Conservation (phyloP, 139 green algal genomes). For the Auxenochlorella pyrenoidosa region DNA sequence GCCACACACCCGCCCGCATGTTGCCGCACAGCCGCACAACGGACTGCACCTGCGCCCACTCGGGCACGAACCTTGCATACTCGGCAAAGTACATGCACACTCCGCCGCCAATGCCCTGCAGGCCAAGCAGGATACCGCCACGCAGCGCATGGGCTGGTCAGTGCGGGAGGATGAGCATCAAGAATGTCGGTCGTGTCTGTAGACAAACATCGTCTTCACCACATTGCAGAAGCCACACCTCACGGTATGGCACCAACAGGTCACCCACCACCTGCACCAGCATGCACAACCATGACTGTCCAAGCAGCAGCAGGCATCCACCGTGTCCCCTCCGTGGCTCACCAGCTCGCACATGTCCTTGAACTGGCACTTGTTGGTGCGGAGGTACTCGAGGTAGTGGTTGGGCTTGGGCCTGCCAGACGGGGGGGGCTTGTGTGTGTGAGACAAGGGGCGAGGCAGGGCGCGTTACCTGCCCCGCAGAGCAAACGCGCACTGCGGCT, state of each 20-base stretch:
- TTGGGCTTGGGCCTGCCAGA: slow-evolving; percentile 25
- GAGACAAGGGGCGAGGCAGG: not conserved
- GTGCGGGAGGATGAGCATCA: not conserved
- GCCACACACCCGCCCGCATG: slow-evolving; percentile 4
- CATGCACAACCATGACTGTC: not conserved
- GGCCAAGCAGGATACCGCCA: not conserved
- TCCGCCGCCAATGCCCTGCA: not conserved
- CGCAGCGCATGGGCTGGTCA: not conserved
- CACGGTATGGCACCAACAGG: no score
- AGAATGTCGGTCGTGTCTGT: no score
- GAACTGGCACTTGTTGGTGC: not conserved
- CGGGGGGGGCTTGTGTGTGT: not conserved
- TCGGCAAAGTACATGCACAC: not conserved
- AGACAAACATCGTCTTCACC: no score
- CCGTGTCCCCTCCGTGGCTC: not conserved
- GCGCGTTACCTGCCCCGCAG: no score
- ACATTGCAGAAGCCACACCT: no score
- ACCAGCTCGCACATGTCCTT: slow-evolving; percentile 12
- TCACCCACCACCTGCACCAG: no score
- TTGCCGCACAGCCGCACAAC: not conserved
- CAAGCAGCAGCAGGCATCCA: not conserved
- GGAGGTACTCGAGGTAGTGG: slow-evolving; percentile 15
- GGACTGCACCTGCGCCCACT: not conserved
- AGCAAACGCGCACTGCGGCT: no score
- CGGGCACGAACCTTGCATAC: not conserved